Conservation (phyloP, 1,284 basidiomycete genomes). For the Sanguinoderma infundibulare region DNA sequence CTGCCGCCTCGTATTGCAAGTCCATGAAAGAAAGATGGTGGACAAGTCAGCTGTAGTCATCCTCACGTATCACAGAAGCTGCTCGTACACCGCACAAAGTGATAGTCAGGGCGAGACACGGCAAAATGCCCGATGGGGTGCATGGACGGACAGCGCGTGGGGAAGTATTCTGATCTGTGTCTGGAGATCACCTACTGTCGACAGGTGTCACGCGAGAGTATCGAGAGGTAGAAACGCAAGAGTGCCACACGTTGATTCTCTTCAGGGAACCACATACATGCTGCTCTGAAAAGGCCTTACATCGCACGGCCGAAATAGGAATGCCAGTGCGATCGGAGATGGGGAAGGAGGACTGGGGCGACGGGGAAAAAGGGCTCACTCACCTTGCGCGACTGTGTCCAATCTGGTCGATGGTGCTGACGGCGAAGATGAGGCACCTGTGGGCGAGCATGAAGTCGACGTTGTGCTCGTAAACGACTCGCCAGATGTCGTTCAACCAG, state of each 20-base stretch:
- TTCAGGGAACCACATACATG: neutral
- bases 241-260: neutral
- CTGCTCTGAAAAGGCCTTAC: neutral
- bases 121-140: no score
- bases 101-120: no score
- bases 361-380: conserved; percentile 24
- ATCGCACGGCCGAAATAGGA: neutral
- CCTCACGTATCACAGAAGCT: no score
- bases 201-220: no score
- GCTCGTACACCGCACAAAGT: no score
- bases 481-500: conserved; percentile 69
- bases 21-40: no score
- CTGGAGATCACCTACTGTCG: no score
- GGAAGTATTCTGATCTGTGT: no score
- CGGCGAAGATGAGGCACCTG: conserved; percentile 54
- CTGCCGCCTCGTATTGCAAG: no score
- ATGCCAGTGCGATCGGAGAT: neutral
- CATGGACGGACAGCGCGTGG: no score
- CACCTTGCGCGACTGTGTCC: conserved; percentile 49
- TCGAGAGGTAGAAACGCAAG: neutral
- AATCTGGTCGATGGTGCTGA: conserved; percentile 50
- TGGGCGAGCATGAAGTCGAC: conserved; percentile 58
- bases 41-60: no score
- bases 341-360: neutral
- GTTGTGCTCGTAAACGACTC: conserved; percentile 57